Conservation (phyloP, 1,284 basidiomycete species). For the Butyriboletus appendiculatus region DNA sequence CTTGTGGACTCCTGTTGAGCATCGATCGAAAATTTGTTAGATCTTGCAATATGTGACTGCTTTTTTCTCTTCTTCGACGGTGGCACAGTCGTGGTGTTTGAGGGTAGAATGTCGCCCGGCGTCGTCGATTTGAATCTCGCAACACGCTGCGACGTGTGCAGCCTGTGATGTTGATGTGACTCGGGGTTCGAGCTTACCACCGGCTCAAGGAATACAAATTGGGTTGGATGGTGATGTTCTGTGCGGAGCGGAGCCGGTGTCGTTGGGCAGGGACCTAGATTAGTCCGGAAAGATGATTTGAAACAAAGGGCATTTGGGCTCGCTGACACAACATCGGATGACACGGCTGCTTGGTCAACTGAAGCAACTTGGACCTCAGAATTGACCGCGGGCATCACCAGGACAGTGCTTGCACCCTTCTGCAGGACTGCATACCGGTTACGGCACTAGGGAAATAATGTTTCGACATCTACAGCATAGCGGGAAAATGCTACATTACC, state of each 20-base stretch:
- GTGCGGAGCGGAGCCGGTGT: not conserved
- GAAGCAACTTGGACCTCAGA: not conserved
- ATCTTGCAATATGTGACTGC: not conserved
- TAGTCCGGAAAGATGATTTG: not conserved
- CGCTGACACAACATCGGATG: not conserved
- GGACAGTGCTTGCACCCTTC: slow-evolving; percentile 1
- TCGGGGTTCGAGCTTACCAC: slow-evolving; percentile 25
- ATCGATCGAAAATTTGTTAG: not conserved
- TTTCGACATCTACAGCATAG: not conserved
- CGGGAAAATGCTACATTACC: slow-evolving; percentile 37
- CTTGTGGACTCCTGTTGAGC: not conserved
- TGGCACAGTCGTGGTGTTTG: slow-evolving; percentile 2
- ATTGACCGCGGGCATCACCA: not conserved
- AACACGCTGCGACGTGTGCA: not conserved
- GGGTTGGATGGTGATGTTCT: slow-evolving; percentile 5
- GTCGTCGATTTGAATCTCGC: slow-evolving; percentile 4
- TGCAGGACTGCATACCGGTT: slow-evolving; percentile 39
- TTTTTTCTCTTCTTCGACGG: slow-evolving; percentile 22
- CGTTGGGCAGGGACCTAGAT: not conserved
- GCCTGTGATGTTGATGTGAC: not conserved
- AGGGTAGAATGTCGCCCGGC: not conserved
- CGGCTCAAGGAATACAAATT: slow-evolving; percentile 34
- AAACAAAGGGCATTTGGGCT: not conserved
- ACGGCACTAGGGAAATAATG: slow-evolving; percentile 46
- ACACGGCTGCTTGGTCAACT: not conserved